Base-by-base conservation (phyloP, 2,329 filamentous ascomycete species). In the Colletotrichum scovillei region DNA sequence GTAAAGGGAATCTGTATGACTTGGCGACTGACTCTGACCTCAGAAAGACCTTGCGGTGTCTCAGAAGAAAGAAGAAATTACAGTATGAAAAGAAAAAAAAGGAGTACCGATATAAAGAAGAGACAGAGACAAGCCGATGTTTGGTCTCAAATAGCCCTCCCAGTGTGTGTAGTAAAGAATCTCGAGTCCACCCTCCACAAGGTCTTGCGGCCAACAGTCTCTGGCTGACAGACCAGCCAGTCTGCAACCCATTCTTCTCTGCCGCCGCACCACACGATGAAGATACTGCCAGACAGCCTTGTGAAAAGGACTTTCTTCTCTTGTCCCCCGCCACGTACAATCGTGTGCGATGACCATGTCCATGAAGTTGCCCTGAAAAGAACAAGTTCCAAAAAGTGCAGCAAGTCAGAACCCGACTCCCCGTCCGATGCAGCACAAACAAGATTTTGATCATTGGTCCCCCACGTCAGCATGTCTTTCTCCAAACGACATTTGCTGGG, bases 371-470 rank as follows among this genome's bases (percentile, higher is more conserved):
- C 58, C 63, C 46, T 68, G 57, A 57, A 73, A 73, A 72, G 63
- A 72, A 65, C 60, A 63, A 59, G 58, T 67, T 63, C 72, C 68
- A 67, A 62, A 73, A 56, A 66, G 68, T 52, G 72, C 72, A 72
- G 78, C 76, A 80, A 80, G 78, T 78, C 77, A 81, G 78, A 83
- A 79, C 78, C 80, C 79, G 80, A 83, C 81, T 83, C 82, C 79
- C 78, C 80, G 73, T 80, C 79, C 80, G 76, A 82, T 84, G 82
- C 82, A 76, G 81, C 77, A 79, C 77, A 79, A 79, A 77, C 67
- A 77, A 71, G 71, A 73, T 76, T 76, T 74, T 73, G 60, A 74
- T 63, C 72, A 67, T 72, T 72, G 63, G 64, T 67, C 26, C 58
- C 24, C 72, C 57, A 62, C 58, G 63, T 69, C 70, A 62, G 67